A percentile compares a stretch with the other conserved stretches of the same genome.
phyloP scores from a whole-genome alignment of 805 yeast species.

The Starmerella ratchasimensis region DNA sequence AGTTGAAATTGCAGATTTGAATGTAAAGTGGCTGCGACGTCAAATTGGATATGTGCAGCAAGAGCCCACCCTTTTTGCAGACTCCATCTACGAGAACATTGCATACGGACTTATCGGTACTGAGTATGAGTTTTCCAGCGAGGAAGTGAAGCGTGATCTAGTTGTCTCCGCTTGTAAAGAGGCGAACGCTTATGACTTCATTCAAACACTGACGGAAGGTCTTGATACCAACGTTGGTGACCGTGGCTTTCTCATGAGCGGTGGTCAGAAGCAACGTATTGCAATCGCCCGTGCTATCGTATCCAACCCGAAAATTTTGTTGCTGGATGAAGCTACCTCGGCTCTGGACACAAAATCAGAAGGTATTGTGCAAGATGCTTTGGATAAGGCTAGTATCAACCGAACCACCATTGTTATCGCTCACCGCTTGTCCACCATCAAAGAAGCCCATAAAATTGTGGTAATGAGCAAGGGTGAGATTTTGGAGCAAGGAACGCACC shows the following conservation, averaged over 20 bases:
- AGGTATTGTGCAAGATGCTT: constrained; percentile 31
- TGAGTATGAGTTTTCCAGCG: constrained; percentile 41
- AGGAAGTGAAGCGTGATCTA: constrained; percentile 28
- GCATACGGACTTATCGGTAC: constrained; percentile 70
- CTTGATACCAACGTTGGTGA: constrained; percentile 56
- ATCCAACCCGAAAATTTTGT: constrained; percentile 44
- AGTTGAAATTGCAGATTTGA: constrained; percentile 58
- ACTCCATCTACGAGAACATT: constrained; percentile 73
- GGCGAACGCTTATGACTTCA: constrained; percentile 31
- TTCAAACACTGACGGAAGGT: constrained; percentile 62
- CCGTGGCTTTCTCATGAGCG: constrained; percentile 46
- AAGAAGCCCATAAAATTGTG: constrained; percentile 41
- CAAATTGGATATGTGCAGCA: constrained; percentile 87
- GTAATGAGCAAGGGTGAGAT: constrained; percentile 40
- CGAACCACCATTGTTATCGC: constrained; percentile 46
- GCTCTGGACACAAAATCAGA: constrained; percentile 40
- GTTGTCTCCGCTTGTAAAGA: constrained; percentile 28
- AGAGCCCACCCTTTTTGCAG: constrained; percentile 88
- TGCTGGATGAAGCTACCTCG: constrained; percentile 54
- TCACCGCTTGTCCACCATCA: constrained; percentile 43
- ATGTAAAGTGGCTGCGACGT: constrained; percentile 59
- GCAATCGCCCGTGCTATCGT: constrained; percentile 60
- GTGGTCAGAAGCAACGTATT: constrained; percentile 61
- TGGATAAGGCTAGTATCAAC: constrained; percentile 26
- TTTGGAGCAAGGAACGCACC: constrained; percentile 34